Conservation (phyloP, 495 filamentous ascomycete genomes). For the Penicillium cinerascens region DNA sequence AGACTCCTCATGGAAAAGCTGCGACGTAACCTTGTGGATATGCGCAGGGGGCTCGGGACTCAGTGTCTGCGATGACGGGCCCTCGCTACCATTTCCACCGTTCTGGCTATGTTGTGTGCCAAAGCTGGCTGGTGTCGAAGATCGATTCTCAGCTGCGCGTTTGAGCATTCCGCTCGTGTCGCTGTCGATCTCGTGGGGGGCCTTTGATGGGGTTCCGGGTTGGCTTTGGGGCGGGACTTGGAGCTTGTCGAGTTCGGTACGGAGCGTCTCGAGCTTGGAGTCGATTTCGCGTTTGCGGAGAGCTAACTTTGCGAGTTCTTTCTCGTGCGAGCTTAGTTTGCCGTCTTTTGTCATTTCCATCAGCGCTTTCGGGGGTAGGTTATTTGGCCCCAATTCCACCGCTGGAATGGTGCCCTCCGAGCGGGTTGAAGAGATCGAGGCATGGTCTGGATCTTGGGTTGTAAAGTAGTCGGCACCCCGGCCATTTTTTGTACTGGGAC, state of each 20-base stretch:
- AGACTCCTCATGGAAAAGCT: constrained; percentile 33
- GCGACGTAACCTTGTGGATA: constrained; percentile 28
- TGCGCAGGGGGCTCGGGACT: constrained; percentile 15
- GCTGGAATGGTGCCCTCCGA: constrained; percentile 19
- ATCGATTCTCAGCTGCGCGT: constrained; percentile 53
- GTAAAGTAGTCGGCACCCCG: constrained; percentile 3
- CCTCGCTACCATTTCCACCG: constrained; percentile 9
- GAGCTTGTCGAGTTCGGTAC: constrained; percentile 39
- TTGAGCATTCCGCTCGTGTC: constrained; percentile 26
- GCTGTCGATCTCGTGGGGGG: constrained; percentile 41
- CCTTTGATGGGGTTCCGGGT: constrained; percentile 1
- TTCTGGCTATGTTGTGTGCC: too few relatives aligned
- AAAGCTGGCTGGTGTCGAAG: constrained; percentile 56
- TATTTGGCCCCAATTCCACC: constrained; percentile 20
- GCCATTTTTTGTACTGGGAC: neutral
- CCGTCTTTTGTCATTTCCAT: constrained; percentile 31
- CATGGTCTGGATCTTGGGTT: constrained; percentile 7
- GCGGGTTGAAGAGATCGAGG: constrained; percentile 20
- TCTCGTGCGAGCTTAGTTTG: constrained; percentile 56
- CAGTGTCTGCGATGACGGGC: constrained; percentile 4
- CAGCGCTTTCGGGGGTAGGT: constrained; percentile 21
- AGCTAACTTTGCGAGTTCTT: constrained; percentile 71
- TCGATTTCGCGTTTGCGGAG: constrained; percentile 66
- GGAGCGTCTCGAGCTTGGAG: constrained; percentile 57
- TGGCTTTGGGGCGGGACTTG: constrained; percentile 28